A percentile compares a stretch with the other conserved stretches of the same genome.
phyloP scores from a whole-genome alignment of 768 basidiomycete genomes.

The Solioccasus polychromus region DNA sequence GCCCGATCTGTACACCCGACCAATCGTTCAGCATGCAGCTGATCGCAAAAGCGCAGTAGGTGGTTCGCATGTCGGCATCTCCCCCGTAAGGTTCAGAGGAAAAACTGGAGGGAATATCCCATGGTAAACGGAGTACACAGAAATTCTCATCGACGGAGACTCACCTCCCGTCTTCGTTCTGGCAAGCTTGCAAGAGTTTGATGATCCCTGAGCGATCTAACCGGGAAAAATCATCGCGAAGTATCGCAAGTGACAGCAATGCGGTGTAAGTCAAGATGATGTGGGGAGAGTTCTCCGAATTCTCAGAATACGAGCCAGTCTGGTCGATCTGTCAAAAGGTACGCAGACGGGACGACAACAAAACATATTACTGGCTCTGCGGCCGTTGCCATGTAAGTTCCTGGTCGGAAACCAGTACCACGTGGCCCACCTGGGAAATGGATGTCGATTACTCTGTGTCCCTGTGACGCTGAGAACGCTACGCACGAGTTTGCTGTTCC shows the following conservation, averaged over 20 bases:
- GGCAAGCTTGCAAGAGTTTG: constrained; percentile 66
- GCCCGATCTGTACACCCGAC: constrained; percentile 63
- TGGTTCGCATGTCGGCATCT: constrained; percentile 79
- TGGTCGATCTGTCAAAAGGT: constrained; percentile 18
- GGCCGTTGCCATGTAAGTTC: constrained; percentile 61
- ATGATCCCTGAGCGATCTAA: constrained; percentile 71
- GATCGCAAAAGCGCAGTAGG: constrained; percentile 86
- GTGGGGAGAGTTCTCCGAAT: constrained; percentile 67
- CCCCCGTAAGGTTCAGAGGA: constrained; percentile 62
- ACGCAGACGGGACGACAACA: neutral
- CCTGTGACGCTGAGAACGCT: neutral
- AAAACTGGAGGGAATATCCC: constrained; percentile 45
- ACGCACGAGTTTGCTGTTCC: constrained; percentile 70
- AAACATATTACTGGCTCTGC: constrained; percentile 14
- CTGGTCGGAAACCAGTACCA: constrained; percentile 73
- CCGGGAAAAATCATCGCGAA: constrained; percentile 78
- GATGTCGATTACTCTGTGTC: neutral
- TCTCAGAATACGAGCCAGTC: constrained; percentile 38
- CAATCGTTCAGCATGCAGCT: constrained; percentile 77
- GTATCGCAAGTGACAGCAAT: constrained; percentile 74
- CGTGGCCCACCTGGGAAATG: constrained; percentile 45
- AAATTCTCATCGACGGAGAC: neutral
- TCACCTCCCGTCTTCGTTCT: constrained; percentile 82
- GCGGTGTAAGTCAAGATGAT: constrained; percentile 95
- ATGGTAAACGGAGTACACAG: constrained; percentile 1